These are phyloP conservation scores for Phytophthora crassamura DNA, from an alignment of 352 stramenopile species.

Conservation along the genomic window DNA sequence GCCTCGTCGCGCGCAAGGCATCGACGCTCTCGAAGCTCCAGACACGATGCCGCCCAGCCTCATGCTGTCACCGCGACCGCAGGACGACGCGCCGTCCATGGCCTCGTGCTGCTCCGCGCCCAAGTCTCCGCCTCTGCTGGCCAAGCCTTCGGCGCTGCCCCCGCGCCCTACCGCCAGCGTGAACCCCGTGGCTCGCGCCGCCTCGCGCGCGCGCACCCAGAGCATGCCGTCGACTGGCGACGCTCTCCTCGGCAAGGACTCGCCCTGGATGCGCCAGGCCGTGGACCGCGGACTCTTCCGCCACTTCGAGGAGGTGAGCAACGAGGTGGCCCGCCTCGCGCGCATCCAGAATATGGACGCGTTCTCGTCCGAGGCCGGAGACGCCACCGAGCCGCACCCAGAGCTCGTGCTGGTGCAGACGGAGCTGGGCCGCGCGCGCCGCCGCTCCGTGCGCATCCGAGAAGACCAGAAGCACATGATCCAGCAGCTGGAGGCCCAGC, in stretches of 20 bases:
- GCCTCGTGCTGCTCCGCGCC: neutral
- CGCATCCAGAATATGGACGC: slow-evolving; percentile 47
- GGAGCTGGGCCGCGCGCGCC: slow-evolving; percentile 50
- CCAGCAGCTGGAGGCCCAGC: slow-evolving; percentile 64
- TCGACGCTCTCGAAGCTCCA: neutral
- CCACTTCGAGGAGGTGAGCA: slow-evolving; percentile 62
- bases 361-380: slow-evolving; percentile 18
- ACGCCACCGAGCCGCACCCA: slow-evolving; percentile 23
- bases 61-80: slow-evolving; percentile 29
- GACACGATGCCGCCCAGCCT: slow-evolving; percentile 30
- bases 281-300: slow-evolving; percentile 68
- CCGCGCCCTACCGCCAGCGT: slow-evolving; percentile 25
- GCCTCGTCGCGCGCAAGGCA: slow-evolving; percentile 9
- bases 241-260: slow-evolving; percentile 15
- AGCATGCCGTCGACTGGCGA: slow-evolving; percentile 30
- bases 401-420: slow-evolving; percentile 51
- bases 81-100: slow-evolving; percentile 12
- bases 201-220: slow-evolving; percentile 36
- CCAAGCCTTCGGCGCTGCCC: slow-evolving; percentile 15
- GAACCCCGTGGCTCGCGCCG: slow-evolving; percentile 14
- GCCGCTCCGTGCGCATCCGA: slow-evolving; percentile 48
- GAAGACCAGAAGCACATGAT: slow-evolving; percentile 70
- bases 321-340: slow-evolving; percentile 49
- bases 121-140: slow-evolving; percentile 14
- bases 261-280: slow-evolving; percentile 31